Conservation (phyloP, 345 rosid genomes). For the Corymbia maculata region DNA sequence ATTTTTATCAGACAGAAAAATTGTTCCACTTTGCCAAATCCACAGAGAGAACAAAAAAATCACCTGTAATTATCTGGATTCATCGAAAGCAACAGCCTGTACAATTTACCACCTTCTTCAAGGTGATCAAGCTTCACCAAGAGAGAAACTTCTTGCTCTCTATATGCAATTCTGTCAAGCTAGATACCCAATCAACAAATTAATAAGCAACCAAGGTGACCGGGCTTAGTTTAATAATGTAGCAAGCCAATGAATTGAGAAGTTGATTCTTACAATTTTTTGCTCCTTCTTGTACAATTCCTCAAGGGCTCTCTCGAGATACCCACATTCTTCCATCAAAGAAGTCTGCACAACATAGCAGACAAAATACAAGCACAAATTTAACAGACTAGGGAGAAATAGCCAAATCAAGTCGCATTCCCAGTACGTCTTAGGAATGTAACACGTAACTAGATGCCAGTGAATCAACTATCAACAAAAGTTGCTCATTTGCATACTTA, state of each 20-base stretch:
- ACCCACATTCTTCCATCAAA: conserved; percentile 78
- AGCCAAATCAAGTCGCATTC: background rate
- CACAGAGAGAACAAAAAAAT: background rate
- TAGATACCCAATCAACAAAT: conserved; percentile 20
- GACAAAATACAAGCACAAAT: background rate
- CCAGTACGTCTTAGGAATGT: background rate
- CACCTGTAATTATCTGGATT: conserved; percentile 99
- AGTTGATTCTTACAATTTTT: conserved; percentile 59
- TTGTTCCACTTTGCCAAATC: background rate
- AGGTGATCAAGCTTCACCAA: conserved; percentile 60
- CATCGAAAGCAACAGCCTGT: conserved; percentile 62
- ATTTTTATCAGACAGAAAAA: background rate
- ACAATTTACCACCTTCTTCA: conserved; percentile 75
- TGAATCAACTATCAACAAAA: background rate
- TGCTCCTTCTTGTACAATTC: conserved; percentile 67
- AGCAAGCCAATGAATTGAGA: background rate
- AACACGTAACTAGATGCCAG: background rate
- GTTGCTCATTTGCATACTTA: background rate
- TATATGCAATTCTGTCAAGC: conserved; percentile 80
- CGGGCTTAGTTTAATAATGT: background rate
- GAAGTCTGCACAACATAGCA: conserved; percentile 43
- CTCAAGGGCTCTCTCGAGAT: conserved; percentile 62
- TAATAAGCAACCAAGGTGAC: background rate
- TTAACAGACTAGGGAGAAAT: background rate
- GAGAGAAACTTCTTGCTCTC: conserved; percentile 88